These are phyloP conservation scores for Teratosphaeria viscida DNA, from an alignment of 2,329 filamentous ascomycete genomes.

Conservation along the genomic window DNA sequence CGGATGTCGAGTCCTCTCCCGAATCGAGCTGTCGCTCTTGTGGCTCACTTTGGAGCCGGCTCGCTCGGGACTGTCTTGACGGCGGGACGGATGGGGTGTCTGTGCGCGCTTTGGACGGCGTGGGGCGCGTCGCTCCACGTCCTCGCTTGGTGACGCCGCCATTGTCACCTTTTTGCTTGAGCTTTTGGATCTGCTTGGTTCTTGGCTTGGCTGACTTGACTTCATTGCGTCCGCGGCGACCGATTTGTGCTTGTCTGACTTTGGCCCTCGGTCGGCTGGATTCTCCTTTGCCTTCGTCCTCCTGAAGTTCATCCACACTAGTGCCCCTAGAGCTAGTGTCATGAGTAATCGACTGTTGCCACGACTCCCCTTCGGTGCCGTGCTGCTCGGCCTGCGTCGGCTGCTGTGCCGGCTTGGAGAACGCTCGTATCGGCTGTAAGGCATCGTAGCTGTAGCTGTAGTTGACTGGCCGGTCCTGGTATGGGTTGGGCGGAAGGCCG, in stretches of 20 bases:
- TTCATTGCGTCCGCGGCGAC: background rate
- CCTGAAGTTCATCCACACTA: background rate
- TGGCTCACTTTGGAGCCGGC: background rate
- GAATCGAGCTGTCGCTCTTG: background rate
- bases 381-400: background rate
- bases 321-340: background rate
- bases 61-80: background rate
- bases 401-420: background rate
- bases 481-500: background rate
- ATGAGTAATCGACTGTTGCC: background rate
- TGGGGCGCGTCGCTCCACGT: background rate
- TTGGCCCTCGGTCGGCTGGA: background rate
- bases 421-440: background rate
- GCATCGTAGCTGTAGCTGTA: background rate
- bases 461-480: background rate
- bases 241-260: background rate
- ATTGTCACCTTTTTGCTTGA: background rate
- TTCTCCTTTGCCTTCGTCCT: background rate
- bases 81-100: background rate
- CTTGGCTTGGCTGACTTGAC: background rate
- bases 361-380: background rate
- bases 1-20: background rate
- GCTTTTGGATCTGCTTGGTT: background rate
- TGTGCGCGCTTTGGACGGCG: background rate
- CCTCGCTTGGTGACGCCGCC: background rate